phyloP scores from a whole-genome alignment of 2,329 filamentous ascomycete genomes.

The Sphaerulina vaccinii region DNA sequence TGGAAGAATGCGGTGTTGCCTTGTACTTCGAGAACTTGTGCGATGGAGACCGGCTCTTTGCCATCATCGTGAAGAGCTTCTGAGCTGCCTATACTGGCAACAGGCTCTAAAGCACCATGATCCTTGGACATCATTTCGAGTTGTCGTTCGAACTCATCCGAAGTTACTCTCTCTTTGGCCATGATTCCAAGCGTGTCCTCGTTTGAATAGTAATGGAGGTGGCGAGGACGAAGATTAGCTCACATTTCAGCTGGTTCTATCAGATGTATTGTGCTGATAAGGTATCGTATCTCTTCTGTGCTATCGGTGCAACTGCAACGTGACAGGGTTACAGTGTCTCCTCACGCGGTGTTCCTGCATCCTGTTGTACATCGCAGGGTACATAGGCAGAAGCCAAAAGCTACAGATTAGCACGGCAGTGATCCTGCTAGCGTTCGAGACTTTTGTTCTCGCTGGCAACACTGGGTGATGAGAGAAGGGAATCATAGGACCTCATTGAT shows the following conservation, averaged over 20 bases:
- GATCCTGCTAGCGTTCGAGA: background rate
- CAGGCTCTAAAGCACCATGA: background rate
- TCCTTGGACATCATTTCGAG: background rate
- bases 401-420: constrained; percentile 2
- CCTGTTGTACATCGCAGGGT: background rate
- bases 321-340: constrained; percentile 14
- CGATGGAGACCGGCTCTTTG: constrained; percentile 3
- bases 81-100: background rate
- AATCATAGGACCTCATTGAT: background rate
- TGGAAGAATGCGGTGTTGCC: constrained; percentile 15
- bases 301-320: background rate
- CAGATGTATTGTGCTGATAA: background rate
- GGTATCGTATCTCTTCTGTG: background rate
- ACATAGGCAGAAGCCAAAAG: background rate
- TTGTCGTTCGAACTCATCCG: background rate
- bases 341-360: constrained; percentile 5
- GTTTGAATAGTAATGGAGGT: no score
- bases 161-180: no score
- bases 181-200: no score
- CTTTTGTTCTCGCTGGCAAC: background rate
- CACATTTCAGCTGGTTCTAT: no score
- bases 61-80: background rate
- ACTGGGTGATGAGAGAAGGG: background rate
- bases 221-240: no score
- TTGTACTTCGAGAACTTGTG: constrained; percentile 16